Evolutionary conservation across 305 asterid genomes (phyloP).

Genomic region (Plantago coronopus): DNA sequence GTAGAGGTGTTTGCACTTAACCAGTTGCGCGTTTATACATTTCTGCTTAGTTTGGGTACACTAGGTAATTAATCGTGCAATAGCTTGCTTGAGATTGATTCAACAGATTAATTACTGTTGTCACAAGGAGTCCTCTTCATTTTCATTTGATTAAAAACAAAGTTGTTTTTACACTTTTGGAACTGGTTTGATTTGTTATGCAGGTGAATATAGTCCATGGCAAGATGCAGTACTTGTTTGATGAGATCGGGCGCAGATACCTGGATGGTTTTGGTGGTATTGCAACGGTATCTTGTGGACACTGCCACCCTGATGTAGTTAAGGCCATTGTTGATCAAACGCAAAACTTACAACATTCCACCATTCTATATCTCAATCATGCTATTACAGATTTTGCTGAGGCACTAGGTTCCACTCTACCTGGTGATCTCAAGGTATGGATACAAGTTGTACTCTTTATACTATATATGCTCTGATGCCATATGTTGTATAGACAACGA

Average conservation of each 20-base stretch:
- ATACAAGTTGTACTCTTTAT: no score
- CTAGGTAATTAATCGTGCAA: neutral
- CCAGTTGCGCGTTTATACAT: no score
- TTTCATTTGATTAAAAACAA: neutral
- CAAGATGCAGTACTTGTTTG: conserved; percentile 81
- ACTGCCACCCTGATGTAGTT: conserved; percentile 86
- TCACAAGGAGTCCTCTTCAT: no score
- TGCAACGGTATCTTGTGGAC: conserved; percentile 82
- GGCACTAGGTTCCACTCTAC: conserved; percentile 69
- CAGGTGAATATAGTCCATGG: conserved; percentile 79
- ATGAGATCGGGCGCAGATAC: conserved; percentile 65
- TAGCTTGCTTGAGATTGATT: neutral
- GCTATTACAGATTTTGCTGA: conserved; percentile 74
- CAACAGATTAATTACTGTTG: no score
- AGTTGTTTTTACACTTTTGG: neutral
- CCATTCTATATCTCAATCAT: conserved; percentile 66
- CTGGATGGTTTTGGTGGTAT: conserved; percentile 81
- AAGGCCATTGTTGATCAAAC: conserved; percentile 64
- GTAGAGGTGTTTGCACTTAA: neutral
- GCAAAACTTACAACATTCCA: conserved; percentile 64
- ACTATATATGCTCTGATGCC: neutral
- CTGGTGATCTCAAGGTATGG: conserved; percentile 66
- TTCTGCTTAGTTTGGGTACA: neutral
- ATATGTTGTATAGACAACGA: no score
- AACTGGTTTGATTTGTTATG: neutral